Percentiles rank a stretch among this genome's conserved stretches.
phyloP scores from a whole-genome alignment of 352 stramenopile species.

The Lagenidium sp. region DNA sequence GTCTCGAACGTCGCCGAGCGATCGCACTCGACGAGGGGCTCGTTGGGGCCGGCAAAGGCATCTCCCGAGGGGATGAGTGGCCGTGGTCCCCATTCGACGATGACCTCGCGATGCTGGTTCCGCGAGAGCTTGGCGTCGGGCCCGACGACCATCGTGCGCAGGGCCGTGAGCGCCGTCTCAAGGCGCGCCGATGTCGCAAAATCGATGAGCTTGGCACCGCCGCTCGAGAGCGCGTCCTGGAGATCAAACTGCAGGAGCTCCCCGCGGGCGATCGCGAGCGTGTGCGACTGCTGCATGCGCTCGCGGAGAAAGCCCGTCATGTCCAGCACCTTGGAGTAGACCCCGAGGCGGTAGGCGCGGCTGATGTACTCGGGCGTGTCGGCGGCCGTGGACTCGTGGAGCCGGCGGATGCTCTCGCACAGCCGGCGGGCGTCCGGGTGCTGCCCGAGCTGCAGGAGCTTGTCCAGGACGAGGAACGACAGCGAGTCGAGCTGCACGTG shows the following conservation, averaged over 20 bases:
- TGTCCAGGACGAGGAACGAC: constrained; percentile 78
- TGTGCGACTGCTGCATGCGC: constrained; percentile 70
- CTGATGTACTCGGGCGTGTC: constrained; percentile 80
- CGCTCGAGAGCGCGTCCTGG: constrained; percentile 29
- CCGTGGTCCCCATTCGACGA: constrained; percentile 55
- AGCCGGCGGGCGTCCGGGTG: constrained; percentile 43
- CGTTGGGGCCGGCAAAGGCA: constrained; percentile 29
- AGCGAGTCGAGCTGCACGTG: constrained; percentile 82
- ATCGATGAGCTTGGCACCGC: constrained; percentile 36
- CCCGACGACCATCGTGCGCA: constrained; percentile 32
- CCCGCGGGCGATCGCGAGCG: constrained; percentile 49
- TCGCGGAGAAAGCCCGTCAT: constrained; percentile 73
- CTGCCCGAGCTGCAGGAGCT: constrained; percentile 54
- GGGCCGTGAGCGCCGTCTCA: constrained; percentile 16
- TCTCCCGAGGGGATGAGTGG: constrained; percentile 22
- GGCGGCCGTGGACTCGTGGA: constrained; percentile 44
- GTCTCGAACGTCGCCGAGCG: constrained; percentile 36
- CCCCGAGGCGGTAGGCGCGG: constrained; percentile 67
- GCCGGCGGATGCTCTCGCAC: constrained; percentile 28
- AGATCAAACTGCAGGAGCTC: constrained; percentile 54
- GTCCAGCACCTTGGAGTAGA: constrained; percentile 79
- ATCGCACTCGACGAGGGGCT: constrained; percentile 52
- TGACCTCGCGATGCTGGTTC: constrained; percentile 78
- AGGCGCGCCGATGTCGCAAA: constrained; percentile 33
- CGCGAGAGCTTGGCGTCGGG: constrained; percentile 23